Base-by-base conservation (phyloP, 1,284 basidiomycete genomes). In the Heterobasidion irregulare region DNA sequence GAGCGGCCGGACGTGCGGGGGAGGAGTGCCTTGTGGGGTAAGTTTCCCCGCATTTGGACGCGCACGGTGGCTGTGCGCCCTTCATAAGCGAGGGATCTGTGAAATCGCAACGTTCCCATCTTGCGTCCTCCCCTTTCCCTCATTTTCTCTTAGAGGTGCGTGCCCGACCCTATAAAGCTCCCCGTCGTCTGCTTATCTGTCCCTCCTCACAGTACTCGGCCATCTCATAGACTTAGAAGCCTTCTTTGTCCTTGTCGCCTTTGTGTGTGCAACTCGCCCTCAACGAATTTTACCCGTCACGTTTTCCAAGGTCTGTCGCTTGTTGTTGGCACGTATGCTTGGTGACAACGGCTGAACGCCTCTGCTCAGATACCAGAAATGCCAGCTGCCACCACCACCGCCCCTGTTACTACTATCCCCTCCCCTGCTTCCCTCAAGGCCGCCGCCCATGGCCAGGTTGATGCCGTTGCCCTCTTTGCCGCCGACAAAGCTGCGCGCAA, bases 401-500 rank as follows among this genome's bases (percentile, higher is more conserved):
- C 70, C 59, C 62, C 74, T 57, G 66, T 71, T 65, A 71, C 71
- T 41, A 41, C 38, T n/a, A 41, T 41, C 60, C 75, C 83, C 63
- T 74, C 79, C 57, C 78, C 83, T 58, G 78, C 79, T 60, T 76
- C 78, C 52, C 79, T 88, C 72, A 89, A 89, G 74, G 80, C 83
- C 57, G 73, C 75, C 61, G 65, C 69, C 52, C 75, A 74, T 55
- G 77, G 78, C 57, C 77, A 76, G 1, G 15, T 43, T 16, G 44
- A 53, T 41, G 46, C 46, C 13, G 13, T 46, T 18, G n/a, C 45
- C 34, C 83, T 92, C 62, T 88, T 91, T 64, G 78, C 76, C 62
- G 72, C 84, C 62, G 89, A 91, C 74, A 89, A 89, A 72, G 75
- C 83, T 59, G 74, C 82, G 56, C 87, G 89, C 67, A 80, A 83